phyloP scores from a whole-genome alignment of 176 grass and related monocot species.

The Cenchrus fungigraminus region DNA sequence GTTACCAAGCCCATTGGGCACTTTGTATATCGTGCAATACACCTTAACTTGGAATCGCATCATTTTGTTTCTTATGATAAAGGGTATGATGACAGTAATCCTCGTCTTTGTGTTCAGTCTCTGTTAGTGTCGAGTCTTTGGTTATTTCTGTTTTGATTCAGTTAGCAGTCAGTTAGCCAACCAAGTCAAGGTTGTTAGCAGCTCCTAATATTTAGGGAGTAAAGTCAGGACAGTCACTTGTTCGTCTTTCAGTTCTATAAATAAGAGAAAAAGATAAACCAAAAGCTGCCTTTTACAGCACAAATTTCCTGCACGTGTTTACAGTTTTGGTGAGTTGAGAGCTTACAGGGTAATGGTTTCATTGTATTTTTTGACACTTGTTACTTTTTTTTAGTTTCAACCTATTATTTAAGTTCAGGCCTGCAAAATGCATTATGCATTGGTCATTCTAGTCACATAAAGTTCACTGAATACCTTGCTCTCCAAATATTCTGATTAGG shows the following conservation, averaged over 20 bases:
- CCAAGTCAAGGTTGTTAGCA: too few relatives aligned
- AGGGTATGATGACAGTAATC: neutral
- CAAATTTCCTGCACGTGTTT: too few relatives aligned
- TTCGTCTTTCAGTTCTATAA: too few relatives aligned
- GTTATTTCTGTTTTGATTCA: too few relatives aligned
- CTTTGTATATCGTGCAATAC: neutral
- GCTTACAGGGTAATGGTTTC: too few relatives aligned
- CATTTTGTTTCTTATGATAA: neutral
- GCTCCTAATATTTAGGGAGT: too few relatives aligned
- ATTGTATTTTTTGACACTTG: neutral
- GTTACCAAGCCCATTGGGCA: neutral
- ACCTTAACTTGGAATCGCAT: neutral
- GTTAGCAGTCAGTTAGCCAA: too few relatives aligned
- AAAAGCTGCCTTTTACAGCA: too few relatives aligned
- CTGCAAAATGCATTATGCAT: conserved; percentile 12
- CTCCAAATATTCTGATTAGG: neutral
- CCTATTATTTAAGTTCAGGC: neutral
- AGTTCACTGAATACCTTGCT: neutral
- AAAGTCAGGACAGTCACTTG: too few relatives aligned
- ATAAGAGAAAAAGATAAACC: too few relatives aligned
- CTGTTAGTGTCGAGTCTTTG: too few relatives aligned
- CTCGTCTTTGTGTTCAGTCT: neutral
- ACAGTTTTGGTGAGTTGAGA: too few relatives aligned
- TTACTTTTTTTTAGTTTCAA: neutral
- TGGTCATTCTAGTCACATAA: neutral